Evolutionary conservation across 441 rosid genomes (phyloP), one percentile per base, ranked within the genome.

Genomic region (Pelargonium hybrid): DNA sequence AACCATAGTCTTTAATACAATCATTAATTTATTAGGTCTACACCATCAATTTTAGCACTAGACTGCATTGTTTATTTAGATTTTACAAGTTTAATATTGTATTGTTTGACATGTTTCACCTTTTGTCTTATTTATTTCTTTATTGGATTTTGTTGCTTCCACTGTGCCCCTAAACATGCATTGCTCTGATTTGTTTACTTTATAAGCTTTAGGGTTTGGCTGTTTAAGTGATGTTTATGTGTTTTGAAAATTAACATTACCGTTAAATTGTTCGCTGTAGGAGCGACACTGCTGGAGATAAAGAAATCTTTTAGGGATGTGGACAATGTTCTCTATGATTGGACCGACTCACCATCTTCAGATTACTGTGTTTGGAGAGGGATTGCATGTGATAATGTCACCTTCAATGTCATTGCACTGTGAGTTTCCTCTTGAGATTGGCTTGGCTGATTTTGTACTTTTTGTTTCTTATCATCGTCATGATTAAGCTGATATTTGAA

Each of bases 351-450:
- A 10, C 90, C 83, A 71, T 84, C 79, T 72, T 68, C 31, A 2
- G 95, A 89, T 78, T 80, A 83, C 73, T 94, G 99, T 77, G 83
- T 94, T 3, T 94, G 99, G 99, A 84, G 89, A n/a, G 97, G 99
- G 65, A 94, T 95, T 47, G 70, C 71, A 1, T 95, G 99, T 9
- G 93, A 87, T 74, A 89, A 85, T 69, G 48, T 14, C 69, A 85
- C 84, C 78, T 43, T 82, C 73, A 74, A 89, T 10, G 93, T 90
- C 26, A 86, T 84, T 73, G 90, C 96, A 67, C 79, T 95, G 99
- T 92, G 78, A 75, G 96, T 66, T 61, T 25, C 11, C 64, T 59
- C 65, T 23, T 59, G 31, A 59, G 65, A 59, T 11, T 59, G 29
- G 65, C 65, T 59, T 23, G 2, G 29, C 25, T 59, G 9, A 5